Base-by-base conservation (phyloP, 108 stramenopile genomes). In the Ochromonas danica region DNA sequence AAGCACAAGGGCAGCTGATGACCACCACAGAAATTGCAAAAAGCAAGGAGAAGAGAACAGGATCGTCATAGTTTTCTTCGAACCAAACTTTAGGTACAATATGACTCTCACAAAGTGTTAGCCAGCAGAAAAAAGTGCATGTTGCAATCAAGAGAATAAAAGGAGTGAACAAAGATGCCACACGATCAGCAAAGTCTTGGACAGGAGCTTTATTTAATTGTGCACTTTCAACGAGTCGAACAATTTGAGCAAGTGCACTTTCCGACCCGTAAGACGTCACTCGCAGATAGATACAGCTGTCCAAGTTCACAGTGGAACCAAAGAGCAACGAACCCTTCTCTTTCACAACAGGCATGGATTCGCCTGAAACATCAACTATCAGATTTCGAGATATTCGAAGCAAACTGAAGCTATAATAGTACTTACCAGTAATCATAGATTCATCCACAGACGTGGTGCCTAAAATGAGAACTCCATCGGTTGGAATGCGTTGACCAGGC, bases 1-100 rank as follows among this genome's bases (percentile, higher is more conserved):
- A 82, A 0, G 97, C 95, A 86, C 95, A 96, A 1, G 96, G 96
- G 80, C 98, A 99, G 14, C 95, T 93, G 35, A 99, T 95, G 35
- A 99, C 96, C 28, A 99, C 82, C 3, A 95, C 94, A 42, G 86
- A 75, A 6, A 97, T 95, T 0, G 92, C 94, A 77, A 99, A 99
- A 61, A 94, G 82, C 27, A 92, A 90, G 3, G 94, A 93, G 79
- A 95, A 88, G 42, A 88, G 87, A 81, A 90, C 87, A 43, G 86
- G 82, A 41, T 42, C 71, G 0, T 42, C 77, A 36, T 67, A 67
- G 3, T 67, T 25, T 38, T 81, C 81, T 39, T 89, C 88, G 45
- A 86, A 86, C 28, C 89, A 89, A 1, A 82, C 61, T 39, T 85
- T 77, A 6, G 83, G 83, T 10, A 84, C 71, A 40, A 14, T 39